phyloP scores from a whole-genome alignment of 192 early-diverging fungal species.

The Entrophospora sp. region DNA sequence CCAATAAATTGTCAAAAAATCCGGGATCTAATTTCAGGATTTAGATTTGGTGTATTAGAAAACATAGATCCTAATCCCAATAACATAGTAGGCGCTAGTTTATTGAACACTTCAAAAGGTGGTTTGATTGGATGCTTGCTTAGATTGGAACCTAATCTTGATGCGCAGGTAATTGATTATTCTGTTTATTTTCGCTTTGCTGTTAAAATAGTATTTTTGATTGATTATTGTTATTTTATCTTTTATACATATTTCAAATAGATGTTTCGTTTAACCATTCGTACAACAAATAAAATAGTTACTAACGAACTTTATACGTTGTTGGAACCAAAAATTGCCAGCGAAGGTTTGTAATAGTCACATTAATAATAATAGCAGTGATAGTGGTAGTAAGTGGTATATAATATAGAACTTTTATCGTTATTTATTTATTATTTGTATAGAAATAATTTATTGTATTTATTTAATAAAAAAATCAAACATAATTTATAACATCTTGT shows the following conservation, averaged over 20 bases:
- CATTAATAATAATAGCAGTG: too few species aligned
- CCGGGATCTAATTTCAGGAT: slow-evolving; percentile 50
- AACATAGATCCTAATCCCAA: slow-evolving; percentile 81
- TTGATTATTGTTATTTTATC: not conserved
- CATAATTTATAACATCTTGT: too few species aligned
- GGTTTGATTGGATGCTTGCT: slow-evolving; percentile 89
- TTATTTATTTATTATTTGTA: too few species aligned
- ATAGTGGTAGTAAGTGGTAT: too few species aligned
- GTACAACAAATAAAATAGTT: slow-evolving; percentile 74
- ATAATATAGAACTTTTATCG: too few species aligned
- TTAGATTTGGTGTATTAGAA: slow-evolving; percentile 67
- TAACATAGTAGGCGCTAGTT: slow-evolving; percentile 85
- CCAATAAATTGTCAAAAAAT: slow-evolving; percentile 47
- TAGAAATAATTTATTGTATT: too few species aligned
- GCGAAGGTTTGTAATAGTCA: too few species aligned
- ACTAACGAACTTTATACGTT: slow-evolving; percentile 37
- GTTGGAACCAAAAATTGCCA: not conserved
- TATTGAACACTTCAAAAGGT: slow-evolving; percentile 60
- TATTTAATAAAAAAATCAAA: too few species aligned
- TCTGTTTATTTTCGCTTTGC: too few species aligned
- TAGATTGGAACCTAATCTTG: slow-evolving; percentile 78
- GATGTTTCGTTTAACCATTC: slow-evolving; percentile 85
- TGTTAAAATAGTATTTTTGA: not conserved
- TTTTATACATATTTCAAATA: slow-evolving; percentile 23
- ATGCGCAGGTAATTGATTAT: slow-evolving; percentile 62